phyloP scores from a whole-genome alignment of 1,284 basidiomycete species.

The Stereum hirsutum region DNA sequence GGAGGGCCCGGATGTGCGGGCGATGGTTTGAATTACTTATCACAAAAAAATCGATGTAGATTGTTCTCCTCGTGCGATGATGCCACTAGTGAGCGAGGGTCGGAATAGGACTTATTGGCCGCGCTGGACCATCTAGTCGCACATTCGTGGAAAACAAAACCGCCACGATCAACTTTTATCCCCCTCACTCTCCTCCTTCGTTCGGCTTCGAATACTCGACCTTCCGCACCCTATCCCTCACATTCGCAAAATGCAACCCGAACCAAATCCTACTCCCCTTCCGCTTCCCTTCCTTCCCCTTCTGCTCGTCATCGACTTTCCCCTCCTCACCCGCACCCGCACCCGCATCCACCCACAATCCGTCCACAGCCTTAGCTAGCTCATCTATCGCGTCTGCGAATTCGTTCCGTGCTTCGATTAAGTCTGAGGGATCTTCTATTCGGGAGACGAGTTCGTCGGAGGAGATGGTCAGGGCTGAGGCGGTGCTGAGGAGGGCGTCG shows the following conservation, averaged over 20 bases:
- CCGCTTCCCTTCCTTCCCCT: not conserved
- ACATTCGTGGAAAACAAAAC: too few species aligned
- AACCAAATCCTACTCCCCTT: constrained; percentile 10
- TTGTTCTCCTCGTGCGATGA: too few species aligned
- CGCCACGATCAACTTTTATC: not conserved
- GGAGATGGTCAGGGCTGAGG: constrained; percentile 6
- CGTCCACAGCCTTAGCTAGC: constrained; percentile 6
- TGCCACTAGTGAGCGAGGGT: too few species aligned
- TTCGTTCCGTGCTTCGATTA: constrained; percentile 6
- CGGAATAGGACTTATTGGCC: too few species aligned
- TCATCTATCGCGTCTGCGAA: constrained; percentile 6
- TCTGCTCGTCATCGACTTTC: not conserved
- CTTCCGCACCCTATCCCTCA: not conserved
- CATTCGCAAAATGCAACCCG: constrained; percentile 4
- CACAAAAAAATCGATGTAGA: too few species aligned
- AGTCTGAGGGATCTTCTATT: constrained; percentile 3
- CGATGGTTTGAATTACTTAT: too few species aligned
- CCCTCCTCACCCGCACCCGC: not conserved
- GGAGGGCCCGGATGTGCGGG: too few species aligned
- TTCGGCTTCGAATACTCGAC: not conserved
- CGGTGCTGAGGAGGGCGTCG: constrained; percentile 7
- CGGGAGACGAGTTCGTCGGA: constrained; percentile 8
- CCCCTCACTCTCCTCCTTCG: not conserved
- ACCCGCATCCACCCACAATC: constrained; percentile 6
- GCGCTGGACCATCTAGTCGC: too few species aligned